Base-by-base conservation (phyloP, 306 rosid genomes). In the Quercus mongolica region DNA sequence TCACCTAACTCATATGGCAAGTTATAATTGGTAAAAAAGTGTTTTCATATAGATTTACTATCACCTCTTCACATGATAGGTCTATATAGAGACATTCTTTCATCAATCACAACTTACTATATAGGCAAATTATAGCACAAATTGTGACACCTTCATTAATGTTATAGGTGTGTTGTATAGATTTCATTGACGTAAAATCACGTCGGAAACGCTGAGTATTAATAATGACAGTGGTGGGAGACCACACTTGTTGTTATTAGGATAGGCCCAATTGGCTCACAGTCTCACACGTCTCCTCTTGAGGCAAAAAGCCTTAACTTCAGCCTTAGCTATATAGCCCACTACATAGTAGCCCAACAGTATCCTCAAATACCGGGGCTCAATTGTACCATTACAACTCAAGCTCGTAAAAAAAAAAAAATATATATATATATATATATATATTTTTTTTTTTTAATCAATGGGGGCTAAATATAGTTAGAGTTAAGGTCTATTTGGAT, bases 161-260 rank as follows among this genome's bases (percentile, higher is more conserved):
- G 0, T 35, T 35, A 1, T 35, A 2, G 9, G 80, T 41, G 73
- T 26, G 77, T 19, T 69, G 46, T 74, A 41, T 72, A 81, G 59
- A 54, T 83, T 25, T 81, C 74, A 75, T 79, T 77, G 67, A 68
- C 8, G 85, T 38, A 18, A 72, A 76, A 65, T 82, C 87, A 80
- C 87, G 85, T 76, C 86, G 76, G 74, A 25, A 28, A 8, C 3
- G 65, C 33, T 71, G 78, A 6, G 41, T 5, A 73, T 56, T 67
- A 83, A 30, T 70, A 89, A 30, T 76, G 71, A 76, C 30, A 79
- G 82, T 80, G 85, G 84, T 83, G 88, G 85, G 79, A 67, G 79
- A 76, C 87, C 12, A 35, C 77, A 55, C 23, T 28, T 25, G 5
- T 20, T 5, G 20, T 33, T 1, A 21, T n/a, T 4, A 18, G 65